phyloP scores from a whole-genome alignment of 208 protist species.

The Leishmania arabica region DNA sequence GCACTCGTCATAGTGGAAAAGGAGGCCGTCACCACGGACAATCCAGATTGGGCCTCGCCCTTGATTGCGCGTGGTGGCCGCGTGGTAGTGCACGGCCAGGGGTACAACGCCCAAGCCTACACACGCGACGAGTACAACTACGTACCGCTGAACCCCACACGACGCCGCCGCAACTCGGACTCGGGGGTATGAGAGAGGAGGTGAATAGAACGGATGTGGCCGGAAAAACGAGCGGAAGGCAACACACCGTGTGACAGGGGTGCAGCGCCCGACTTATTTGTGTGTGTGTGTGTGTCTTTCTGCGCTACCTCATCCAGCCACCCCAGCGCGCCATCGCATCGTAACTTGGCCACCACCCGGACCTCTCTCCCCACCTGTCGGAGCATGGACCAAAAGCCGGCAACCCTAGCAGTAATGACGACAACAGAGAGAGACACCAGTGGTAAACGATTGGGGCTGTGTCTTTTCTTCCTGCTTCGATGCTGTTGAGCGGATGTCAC shows the following conservation, averaged over 20 bases:
- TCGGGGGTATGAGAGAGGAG: neutral
- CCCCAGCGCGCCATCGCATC: neutral
- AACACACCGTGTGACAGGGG: neutral
- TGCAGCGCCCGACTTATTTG: neutral
- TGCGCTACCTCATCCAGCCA: neutral
- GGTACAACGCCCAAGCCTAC: slow-evolving; percentile 52
- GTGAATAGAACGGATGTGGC: neutral
- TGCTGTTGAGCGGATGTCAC: neutral
- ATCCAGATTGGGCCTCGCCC: slow-evolving; percentile 42
- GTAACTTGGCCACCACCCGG: neutral
- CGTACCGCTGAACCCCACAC: slow-evolving; percentile 15
- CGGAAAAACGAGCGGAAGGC: neutral
- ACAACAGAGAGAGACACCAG: too few relatives aligned
- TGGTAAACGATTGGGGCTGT: neutral
- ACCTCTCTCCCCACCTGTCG: neutral
- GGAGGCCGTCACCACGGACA: slow-evolving; percentile 43
- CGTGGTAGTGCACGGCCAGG: slow-evolving; percentile 40
- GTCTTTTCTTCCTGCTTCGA: neutral
- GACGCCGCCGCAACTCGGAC: slow-evolving; percentile 12
- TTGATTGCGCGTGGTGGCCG: slow-evolving; percentile 32
- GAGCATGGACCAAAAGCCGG: neutral
- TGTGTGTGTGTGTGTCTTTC: neutral
- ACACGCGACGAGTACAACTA: slow-evolving; percentile 38
- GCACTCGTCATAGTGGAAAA: slow-evolving; percentile 68
- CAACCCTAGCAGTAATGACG: neutral